phyloP scores from a whole-genome alignment of 2,329 filamentous ascomycete species.

The Dryadomyces sulphureus region DNA sequence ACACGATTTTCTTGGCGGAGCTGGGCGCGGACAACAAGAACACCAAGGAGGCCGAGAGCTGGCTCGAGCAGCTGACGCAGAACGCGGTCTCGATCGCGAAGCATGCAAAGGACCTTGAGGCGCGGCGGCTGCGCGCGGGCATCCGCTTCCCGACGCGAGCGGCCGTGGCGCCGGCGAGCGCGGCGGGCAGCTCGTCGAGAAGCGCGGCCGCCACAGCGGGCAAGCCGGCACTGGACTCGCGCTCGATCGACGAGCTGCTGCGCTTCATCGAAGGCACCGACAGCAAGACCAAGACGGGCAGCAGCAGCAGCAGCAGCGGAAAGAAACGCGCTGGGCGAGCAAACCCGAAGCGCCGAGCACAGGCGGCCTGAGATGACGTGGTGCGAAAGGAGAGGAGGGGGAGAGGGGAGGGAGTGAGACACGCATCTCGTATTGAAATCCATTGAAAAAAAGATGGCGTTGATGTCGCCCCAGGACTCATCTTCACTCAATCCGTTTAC shows the following conservation, averaged over 20 bases:
- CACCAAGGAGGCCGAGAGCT: conserved; percentile 93
- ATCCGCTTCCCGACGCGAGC: conserved; percentile 51
- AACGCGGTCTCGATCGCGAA: conserved; percentile 91
- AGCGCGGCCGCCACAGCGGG: conserved; percentile 12
- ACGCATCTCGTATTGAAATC: background rate
- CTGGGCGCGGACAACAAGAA: conserved; percentile 88
- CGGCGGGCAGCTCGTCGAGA: background rate
- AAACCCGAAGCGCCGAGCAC: conserved; percentile 37
- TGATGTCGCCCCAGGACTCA: background rate
- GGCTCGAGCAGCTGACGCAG: conserved; percentile 90
- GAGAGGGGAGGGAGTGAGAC: background rate
- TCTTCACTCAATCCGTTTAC: background rate
- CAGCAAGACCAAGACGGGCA: conserved; percentile 29
- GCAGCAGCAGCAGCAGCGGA: conserved; percentile 8
- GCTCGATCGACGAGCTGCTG: conserved; percentile 85
- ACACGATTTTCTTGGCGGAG: conserved; percentile 81
- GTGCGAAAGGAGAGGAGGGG: background rate
- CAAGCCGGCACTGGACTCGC: conserved; percentile 45
- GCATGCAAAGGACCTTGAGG: conserved; percentile 76
- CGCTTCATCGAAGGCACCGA: conserved; percentile 80
- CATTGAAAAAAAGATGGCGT: background rate
- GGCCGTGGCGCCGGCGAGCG: background rate
- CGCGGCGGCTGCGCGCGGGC: conserved; percentile 53
- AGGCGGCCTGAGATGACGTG: background rate
- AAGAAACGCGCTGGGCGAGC: conserved; percentile 26